Base-by-base conservation (phyloP, 208 protist species). In the Acanthamoeba triangularis region DNA sequence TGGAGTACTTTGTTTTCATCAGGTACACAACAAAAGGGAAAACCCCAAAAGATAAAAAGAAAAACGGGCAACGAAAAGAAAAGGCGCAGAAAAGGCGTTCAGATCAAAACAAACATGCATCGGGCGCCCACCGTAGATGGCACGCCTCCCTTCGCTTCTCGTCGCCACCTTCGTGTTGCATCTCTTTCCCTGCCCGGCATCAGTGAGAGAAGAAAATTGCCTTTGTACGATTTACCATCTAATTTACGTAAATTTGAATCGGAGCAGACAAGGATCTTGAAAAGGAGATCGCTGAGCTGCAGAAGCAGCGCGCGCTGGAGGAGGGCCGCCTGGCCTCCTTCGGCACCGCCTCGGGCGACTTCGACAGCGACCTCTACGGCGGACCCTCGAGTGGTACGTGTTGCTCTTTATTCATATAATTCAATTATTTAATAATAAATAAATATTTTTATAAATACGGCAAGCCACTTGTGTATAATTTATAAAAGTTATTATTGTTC, bases 301-400 rank as follows among this genome's bases (percentile, higher is more conserved):
- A 94, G 72, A 76, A 94, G 90, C 90, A 94, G 72, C 37, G 90
- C 7, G 54, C 30, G 16, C 90, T 94, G n/a, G 49, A 94, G 49
- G 90, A 94, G 41, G 90, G 90, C 28, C 47, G 69, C 28, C 23
- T 84, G 35, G 90, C 90, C 65, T 84, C 90, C 47, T 94, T 94
- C 35, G 67, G 90, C 49, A 35, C 87, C 18, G 69, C 28, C 16
- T 18, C 44, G 18, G 41, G 65, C 41, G 90, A 84, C 35, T 94
- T 94, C 35, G 90, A 94, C 35, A 30, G 14, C 35, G 90, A 78
- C 65, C 28, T 94, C 37, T 94, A 94, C 35, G 85, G 59, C 49
- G 69, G 69, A n/a, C 49, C 69, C 20, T 76, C 67, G 67, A 28
- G 28, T 3, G 67, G 67, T 76, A 76, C 54, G 54, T 25, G 23